These are phyloP conservation scores for Persicaria maculosa DNA, from an alignment of 148 eudicot species.

Conservation along the genomic window DNA sequence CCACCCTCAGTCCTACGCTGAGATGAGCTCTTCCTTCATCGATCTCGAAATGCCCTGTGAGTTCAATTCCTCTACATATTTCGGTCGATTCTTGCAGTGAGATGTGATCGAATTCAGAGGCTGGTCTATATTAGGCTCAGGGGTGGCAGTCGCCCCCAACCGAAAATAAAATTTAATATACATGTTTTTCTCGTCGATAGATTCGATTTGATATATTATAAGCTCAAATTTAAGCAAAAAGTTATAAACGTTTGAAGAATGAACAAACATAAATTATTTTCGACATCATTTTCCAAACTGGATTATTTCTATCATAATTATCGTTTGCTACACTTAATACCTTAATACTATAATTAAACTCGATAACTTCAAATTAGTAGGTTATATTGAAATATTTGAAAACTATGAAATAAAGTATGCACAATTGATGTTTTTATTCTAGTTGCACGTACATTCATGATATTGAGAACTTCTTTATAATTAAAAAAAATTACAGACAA, in stretches of 20 bases:
- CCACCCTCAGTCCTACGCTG: constrained; percentile 52
- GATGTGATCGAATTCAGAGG: neutral
- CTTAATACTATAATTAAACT: too few species aligned
- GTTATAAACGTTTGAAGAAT: neutral
- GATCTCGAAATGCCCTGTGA: constrained; percentile 81
- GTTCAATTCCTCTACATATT: constrained; percentile 5
- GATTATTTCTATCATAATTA: too few species aligned
- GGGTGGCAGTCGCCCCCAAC: too few species aligned
- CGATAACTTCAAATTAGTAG: too few species aligned
- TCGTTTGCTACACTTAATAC: too few species aligned
- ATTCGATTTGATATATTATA: too few species aligned
- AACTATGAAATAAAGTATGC: neutral
- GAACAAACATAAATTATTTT: too few species aligned
- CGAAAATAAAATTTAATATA: too few species aligned
- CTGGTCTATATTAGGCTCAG: neutral
- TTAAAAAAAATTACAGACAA: neutral
- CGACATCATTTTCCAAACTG: too few species aligned
- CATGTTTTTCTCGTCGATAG: too few species aligned
- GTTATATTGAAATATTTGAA: too few species aligned
- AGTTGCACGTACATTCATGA: neutral
- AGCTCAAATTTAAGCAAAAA: neutral
- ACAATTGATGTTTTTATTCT: neutral
- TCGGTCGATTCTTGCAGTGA: too few species aligned
- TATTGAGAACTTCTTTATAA: neutral
- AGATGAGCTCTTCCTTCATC: constrained; percentile 66